Base-by-base conservation (phyloP, 1,139 yeast species). In the Candida sanyaensis region DNA sequence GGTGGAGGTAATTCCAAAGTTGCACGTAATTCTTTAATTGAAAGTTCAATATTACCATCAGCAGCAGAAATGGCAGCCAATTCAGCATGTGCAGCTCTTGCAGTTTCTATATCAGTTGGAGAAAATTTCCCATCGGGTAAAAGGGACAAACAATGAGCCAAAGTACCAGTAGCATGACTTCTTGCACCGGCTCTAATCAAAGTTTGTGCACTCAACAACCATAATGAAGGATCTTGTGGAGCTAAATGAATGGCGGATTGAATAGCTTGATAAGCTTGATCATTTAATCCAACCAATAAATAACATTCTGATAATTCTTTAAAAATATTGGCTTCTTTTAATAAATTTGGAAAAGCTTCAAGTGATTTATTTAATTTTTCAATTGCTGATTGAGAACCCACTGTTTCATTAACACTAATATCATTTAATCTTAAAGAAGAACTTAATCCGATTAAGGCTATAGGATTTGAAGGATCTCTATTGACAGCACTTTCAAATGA, bases 31-130 rank as follows among this genome's bases (percentile, higher is more conserved):
- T 81, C 84, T 9, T 73, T 65, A 12, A 76, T 72, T 23, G 80
- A 75, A 38, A 66, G 56, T 47, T 78, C 80, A 43, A 75, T 68
- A 55, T 80, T 73, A 21, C 77, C 77, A 39, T 78, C 79, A n/a
- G 77, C 71, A 2, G 80, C 75, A 10, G 80, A 79, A 28, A 80
- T 68, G 8, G 80, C 76, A 0, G 83, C 84, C 47, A 81, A 62
- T 54, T 79, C 82, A 3, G 80, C 75, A 59, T 80, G 84, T 3
- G 79, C 77, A 24, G 76, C 71, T 48, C 83, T 64, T 0, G 81
- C 79, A 1, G 78, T 69, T 49, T 78, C 80, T 26, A 77, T 61
- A 47, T 76, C 75, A 11, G 50, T 56, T 8, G 54, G 48, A 42
- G 68, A 51, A 47, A 64, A 67, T 11, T 62, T 62, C 46, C 24